A percentile compares a stretch with the other conserved stretches of the same genome.
These are phyloP conservation scores for Codiaeum variegatum DNA, from an alignment of 441 rosid genomes.

Conservation along the genomic window DNA sequence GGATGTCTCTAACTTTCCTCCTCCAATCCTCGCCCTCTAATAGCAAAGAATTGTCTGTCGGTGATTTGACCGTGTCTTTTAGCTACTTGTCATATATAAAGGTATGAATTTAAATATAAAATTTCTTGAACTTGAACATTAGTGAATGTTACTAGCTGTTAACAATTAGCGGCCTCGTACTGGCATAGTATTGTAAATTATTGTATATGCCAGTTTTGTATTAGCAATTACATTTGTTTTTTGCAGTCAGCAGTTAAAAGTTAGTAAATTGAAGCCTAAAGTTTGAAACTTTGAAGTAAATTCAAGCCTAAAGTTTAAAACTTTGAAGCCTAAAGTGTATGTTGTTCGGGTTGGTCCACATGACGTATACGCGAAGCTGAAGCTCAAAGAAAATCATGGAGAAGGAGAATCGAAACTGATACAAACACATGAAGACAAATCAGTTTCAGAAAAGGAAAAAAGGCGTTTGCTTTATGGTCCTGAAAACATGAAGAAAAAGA, in stretches of 20 bases:
- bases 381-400: conserved; percentile 15
- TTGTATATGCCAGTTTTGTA: too few species aligned
- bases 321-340: not conserved
- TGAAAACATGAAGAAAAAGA: conserved; percentile 13
- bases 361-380: conserved; percentile 16
- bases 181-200: too few species aligned
- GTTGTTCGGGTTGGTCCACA: conserved; percentile 5
- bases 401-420: conserved; percentile 35
- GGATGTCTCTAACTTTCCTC: not conserved
- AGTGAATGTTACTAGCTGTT: not conserved
- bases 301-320: not conserved
- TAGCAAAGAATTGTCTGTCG: not conserved
- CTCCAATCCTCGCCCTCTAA: not conserved
- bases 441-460: conserved; percentile 31
- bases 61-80: too few species aligned
- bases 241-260: not conserved
- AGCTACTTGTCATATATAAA: not conserved
- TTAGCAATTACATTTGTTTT: not conserved
- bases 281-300: not conserved
- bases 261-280: not conserved
- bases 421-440: conserved; percentile 40
- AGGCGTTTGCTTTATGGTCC: conserved; percentile 30
- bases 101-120: not conserved
- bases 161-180: not conserved
- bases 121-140: not conserved